phyloP scores from a whole-genome alignment of 2,329 filamentous ascomycete genomes.

The Westerdykella sp. region DNA sequence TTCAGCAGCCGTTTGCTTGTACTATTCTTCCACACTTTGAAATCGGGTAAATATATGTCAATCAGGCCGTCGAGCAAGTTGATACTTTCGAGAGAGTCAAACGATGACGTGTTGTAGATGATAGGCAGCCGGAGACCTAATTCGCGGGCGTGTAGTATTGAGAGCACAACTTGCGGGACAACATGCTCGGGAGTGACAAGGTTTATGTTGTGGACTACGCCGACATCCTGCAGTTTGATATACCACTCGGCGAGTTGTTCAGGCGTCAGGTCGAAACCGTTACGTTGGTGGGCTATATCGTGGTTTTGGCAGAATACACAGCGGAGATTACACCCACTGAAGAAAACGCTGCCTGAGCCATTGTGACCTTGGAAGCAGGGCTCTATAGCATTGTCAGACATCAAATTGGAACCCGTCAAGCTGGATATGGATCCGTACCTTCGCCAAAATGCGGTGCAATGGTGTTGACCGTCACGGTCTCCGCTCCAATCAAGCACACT shows the following conservation, averaged over 20 bases:
- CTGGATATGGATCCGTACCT: constrained; percentile 19
- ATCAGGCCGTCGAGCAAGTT: constrained; percentile 70
- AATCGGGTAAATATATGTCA: constrained; percentile 83
- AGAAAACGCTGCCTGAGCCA: constrained; percentile 75
- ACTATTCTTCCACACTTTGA: constrained; percentile 68
- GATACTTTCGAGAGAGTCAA: constrained; percentile 68
- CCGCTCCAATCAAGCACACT: constrained; percentile 67
- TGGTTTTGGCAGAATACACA: constrained; percentile 61
- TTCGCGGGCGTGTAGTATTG: constrained; percentile 66
- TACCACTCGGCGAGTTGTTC: constrained; percentile 78
- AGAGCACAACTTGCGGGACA: constrained; percentile 72
- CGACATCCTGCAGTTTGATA: constrained; percentile 71
- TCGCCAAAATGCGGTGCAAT: constrained; percentile 84
- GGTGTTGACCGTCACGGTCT: constrained; percentile 71
- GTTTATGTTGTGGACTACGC: constrained; percentile 85
- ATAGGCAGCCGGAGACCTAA: constrained; percentile 66
- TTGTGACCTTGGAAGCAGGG: constrained; percentile 78
- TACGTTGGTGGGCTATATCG: constrained; percentile 75
- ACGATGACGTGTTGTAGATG: constrained; percentile 79
- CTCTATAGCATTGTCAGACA: constrained; percentile 41
- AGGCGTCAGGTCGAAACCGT: constrained; percentile 71
- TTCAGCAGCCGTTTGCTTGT: constrained; percentile 70
- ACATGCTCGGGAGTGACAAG: constrained; percentile 82
- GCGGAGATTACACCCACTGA: constrained; percentile 67
- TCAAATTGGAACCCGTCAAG: constrained; percentile 1